These are phyloP conservation scores for Schrenkiella parvula DNA, from an alignment of 345 rosid species.

Conservation along the genomic window DNA sequence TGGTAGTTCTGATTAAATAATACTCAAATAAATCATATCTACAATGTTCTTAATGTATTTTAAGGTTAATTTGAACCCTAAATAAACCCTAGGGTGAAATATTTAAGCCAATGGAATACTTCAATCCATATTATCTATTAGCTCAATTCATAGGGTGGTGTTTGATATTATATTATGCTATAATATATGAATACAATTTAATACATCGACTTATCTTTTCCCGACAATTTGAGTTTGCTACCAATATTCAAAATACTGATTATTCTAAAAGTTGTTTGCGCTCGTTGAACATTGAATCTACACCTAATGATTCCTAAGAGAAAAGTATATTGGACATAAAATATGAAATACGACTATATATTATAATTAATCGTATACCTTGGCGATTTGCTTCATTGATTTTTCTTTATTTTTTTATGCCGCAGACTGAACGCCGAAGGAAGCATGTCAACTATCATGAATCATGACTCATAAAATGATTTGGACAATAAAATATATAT, in stretches of 20 bases:
- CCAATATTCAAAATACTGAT: not conserved
- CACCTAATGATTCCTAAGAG: not conserved
- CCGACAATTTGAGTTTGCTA: not conserved
- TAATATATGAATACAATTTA: not conserved
- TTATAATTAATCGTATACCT: not conserved
- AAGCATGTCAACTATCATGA: conserved; percentile 21
- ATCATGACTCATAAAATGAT: conserved; percentile 8
- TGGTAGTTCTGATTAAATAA: not conserved
- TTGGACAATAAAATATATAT: not conserved
- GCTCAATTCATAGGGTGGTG: not conserved
- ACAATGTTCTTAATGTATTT: not conserved
- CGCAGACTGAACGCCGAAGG: not conserved
- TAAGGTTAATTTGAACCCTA: not conserved
- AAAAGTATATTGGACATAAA: not conserved
- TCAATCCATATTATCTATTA: not conserved
- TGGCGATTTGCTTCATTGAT: not conserved
- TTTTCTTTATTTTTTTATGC: not conserved
- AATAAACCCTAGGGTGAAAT: not conserved
- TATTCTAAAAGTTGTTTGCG: not conserved
- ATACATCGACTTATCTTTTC: no score
- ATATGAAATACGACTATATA: not conserved
- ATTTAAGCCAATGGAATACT: not conserved
- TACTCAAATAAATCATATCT: not conserved
- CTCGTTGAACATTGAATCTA: not conserved
- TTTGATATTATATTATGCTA: not conserved